Percentiles rank a stretch among this genome's conserved stretches.
Conservation (phyloP, 352 stramenopile species). For the Globisporangium uncinulatum region DNA sequence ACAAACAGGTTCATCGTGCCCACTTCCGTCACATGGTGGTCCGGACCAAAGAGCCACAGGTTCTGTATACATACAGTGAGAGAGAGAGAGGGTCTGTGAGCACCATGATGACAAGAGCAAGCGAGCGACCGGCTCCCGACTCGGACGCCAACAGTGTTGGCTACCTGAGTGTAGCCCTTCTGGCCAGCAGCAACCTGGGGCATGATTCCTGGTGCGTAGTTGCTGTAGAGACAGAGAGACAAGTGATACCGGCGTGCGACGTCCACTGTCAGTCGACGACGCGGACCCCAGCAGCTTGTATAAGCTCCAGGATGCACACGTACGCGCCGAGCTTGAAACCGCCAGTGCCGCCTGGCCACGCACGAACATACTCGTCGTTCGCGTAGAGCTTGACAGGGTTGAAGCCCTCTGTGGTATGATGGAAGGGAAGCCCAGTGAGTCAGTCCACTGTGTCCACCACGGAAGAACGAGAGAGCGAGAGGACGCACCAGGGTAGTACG, state of each 20-base stretch:
- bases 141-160: conserved; percentile 10
- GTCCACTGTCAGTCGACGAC: background rate
- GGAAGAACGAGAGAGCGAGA: background rate
- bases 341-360: conserved; percentile 95
- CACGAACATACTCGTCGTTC: conserved; percentile 91
- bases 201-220: conserved; percentile 90
- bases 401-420: conserved; percentile 58
- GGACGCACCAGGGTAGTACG: conserved; percentile 91
- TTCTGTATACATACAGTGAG: conserved; percentile 31
- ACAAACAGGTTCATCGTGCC: conserved; percentile 99
- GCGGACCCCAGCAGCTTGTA: too few relatives aligned
- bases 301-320: conserved; percentile 3
- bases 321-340: conserved; percentile 90
- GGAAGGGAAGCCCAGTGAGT: background rate
- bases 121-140: too few relatives aligned
- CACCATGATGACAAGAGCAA: too few relatives aligned
- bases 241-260: background rate
- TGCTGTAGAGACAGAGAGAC: conserved; percentile 20
- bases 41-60: conserved; percentile 94
- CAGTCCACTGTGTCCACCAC: background rate
- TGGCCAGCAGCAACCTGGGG: conserved; percentile 84
- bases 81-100: background rate
- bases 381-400: conserved; percentile 89
- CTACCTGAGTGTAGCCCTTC: conserved; percentile 63
- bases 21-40: conserved; percentile 87